A percentile compares a stretch with the other conserved stretches of the same genome.
Conservation (phyloP, 2,329 filamentous ascomycete genomes). For the Aureobasidium sp. region DNA sequence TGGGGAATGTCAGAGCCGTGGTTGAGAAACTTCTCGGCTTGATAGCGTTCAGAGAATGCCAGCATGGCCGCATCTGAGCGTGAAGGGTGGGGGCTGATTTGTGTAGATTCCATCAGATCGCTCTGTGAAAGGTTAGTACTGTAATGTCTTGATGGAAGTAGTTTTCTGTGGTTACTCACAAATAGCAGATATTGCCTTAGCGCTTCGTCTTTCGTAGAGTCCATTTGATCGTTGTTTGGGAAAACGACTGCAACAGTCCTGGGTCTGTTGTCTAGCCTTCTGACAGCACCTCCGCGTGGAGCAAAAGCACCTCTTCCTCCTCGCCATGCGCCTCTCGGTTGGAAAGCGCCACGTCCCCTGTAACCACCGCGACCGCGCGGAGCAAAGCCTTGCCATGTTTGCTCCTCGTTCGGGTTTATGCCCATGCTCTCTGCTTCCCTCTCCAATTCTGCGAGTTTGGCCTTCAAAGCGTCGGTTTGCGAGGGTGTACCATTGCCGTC, state of each 20-base stretch:
- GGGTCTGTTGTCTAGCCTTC: slow-evolving; percentile 67
- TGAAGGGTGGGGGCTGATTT: slow-evolving; percentile 32
- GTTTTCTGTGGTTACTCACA: slow-evolving; percentile 14
- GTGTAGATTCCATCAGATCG: slow-evolving; percentile 28
- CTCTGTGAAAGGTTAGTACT: slow-evolving; percentile 15
- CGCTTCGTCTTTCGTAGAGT: slow-evolving; percentile 57
- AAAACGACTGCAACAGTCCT: slow-evolving; percentile 55
- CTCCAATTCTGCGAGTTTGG: slow-evolving; percentile 64
- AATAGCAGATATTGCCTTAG: slow-evolving; percentile 61
- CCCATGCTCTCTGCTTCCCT: slow-evolving; percentile 63
- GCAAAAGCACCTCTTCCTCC: slow-evolving; percentile 39
- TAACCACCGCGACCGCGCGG: slow-evolving; percentile 36
- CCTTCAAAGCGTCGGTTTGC: slow-evolving; percentile 58
- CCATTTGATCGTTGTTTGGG: slow-evolving; percentile 50
- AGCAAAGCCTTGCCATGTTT: slow-evolving; percentile 26
- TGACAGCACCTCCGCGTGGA: slow-evolving; percentile 42
- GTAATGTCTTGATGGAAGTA: neutral
- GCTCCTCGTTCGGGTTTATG: slow-evolving; percentile 49
- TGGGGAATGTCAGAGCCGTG: slow-evolving; percentile 46
- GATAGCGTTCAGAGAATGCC: slow-evolving; percentile 41
- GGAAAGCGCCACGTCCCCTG: slow-evolving; percentile 33
- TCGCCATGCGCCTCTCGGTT: slow-evolving; percentile 35
- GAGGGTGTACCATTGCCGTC: slow-evolving; percentile 29
- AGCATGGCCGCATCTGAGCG: slow-evolving; percentile 32
- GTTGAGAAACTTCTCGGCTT: slow-evolving; percentile 51